Evolutionary conservation across 2,329 filamentous ascomycete species (phyloP).

Genomic region (Fusarium palustre): DNA sequence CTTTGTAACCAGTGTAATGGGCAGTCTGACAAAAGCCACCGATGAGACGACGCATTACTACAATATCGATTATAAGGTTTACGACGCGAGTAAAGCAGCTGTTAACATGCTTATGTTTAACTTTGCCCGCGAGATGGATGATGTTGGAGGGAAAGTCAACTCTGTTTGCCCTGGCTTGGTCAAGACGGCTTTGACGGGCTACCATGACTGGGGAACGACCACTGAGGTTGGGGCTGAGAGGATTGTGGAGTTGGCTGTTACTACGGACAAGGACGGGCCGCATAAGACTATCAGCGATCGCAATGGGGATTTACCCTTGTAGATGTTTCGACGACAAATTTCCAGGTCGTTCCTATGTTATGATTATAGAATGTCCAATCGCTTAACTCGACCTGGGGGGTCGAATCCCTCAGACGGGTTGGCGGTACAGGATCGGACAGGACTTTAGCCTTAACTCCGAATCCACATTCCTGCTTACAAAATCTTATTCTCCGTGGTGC

Average conservation of each 20-base stretch:
- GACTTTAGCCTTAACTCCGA: conserved; percentile 33
- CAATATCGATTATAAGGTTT: conserved; percentile 49
- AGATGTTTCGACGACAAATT: not conserved
- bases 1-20: conserved; percentile 54
- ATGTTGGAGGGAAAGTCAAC: conserved; percentile 51
- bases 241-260: conserved; percentile 49
- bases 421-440: not conserved
- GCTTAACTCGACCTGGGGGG: not conserved
- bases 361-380: no score
- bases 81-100: conserved; percentile 57
- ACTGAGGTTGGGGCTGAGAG: conserved; percentile 48
- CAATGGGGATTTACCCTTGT: conserved; percentile 42
- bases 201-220: conserved; percentile 19
- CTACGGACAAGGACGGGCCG: conserved; percentile 45
- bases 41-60: conserved; percentile 48
- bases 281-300: conserved; percentile 47
- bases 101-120: conserved; percentile 56
- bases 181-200: conserved; percentile 46
- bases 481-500: not conserved
- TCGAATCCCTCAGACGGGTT: not conserved
- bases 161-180: conserved; percentile 54
- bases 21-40: conserved; percentile 47
- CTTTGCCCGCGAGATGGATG: conserved; percentile 49
- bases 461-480: conserved; percentile 8
- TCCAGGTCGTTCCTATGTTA: not conserved